A percentile compares a stretch with the other conserved stretches of the same genome.
phyloP scores from a whole-genome alignment of 2,329 filamentous ascomycete genomes.

The Cladorrhinum sp. region DNA sequence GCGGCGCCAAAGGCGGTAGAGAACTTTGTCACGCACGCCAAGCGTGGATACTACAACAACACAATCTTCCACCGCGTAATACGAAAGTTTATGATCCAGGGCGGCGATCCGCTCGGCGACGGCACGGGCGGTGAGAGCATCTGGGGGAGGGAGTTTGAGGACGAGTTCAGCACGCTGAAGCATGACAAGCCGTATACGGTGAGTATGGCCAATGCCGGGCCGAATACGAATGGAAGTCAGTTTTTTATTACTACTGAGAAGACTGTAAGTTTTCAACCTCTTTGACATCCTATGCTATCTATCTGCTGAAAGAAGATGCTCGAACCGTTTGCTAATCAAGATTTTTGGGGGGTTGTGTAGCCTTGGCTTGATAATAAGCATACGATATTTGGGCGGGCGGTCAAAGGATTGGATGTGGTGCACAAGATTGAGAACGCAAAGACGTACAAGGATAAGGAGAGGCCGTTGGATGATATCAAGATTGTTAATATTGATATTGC shows the following conservation, averaged over 20 bases:
- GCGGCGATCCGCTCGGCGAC: slow-evolving; percentile 80
- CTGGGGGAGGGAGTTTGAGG: slow-evolving; percentile 88
- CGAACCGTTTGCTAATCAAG: too few species aligned
- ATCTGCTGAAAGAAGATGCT: too few species aligned
- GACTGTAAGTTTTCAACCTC: slow-evolving; percentile 55
- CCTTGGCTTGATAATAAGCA: slow-evolving; percentile 96
- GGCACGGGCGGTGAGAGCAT: slow-evolving; percentile 89
- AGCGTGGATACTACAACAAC: slow-evolving; percentile 92
- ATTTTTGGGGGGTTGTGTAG: slow-evolving; percentile 40
- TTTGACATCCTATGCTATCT: too few species aligned
- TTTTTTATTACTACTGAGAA: slow-evolving; percentile 99
- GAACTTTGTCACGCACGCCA: slow-evolving; percentile 92
- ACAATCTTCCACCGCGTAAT: slow-evolving; percentile 98
- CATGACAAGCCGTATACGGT: slow-evolving; percentile 96
- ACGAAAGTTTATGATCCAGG: slow-evolving; percentile 96
- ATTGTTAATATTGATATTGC: slow-evolving; percentile 76
- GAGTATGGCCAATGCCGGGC: slow-evolving; percentile 96
- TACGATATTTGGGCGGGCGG: slow-evolving; percentile 89
- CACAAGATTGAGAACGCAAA: slow-evolving; percentile 92
- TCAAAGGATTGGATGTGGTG: slow-evolving; percentile 88
- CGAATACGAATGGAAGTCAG: slow-evolving; percentile 91
- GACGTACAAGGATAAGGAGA: slow-evolving; percentile 86
- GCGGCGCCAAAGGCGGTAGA: slow-evolving; percentile 93
- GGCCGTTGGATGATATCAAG: slow-evolving; percentile 95
- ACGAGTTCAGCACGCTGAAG: slow-evolving; percentile 86